Conservation (phyloP, 1,284 basidiomycete genomes). For the Thecaphora thlaspeos region DNA sequence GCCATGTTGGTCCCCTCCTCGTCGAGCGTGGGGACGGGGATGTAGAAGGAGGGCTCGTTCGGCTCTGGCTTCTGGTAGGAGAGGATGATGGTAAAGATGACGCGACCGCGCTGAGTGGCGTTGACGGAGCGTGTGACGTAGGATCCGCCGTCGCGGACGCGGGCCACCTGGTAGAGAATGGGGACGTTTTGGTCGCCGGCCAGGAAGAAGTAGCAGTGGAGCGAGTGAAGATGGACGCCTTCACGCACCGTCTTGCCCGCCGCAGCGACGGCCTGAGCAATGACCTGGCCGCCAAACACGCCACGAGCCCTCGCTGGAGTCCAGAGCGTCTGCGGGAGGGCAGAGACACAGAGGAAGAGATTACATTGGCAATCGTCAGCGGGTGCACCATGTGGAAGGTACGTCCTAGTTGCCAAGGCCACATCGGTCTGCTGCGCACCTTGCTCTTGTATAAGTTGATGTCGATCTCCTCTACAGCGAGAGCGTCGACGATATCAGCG, state of each 20-base stretch:
- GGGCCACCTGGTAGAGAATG: constrained; percentile 48
- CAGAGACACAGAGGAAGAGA: neutral
- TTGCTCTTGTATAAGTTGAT: constrained; percentile 40
- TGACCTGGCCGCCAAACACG: constrained; percentile 55
- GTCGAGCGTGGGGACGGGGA: constrained; percentile 38
- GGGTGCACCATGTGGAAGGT: too few species aligned
- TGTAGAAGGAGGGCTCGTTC: constrained; percentile 43
- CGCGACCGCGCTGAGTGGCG: constrained; percentile 40
- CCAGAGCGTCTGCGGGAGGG: constrained; percentile 34
- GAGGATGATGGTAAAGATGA: constrained; percentile 47
- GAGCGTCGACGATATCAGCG: constrained; percentile 34
- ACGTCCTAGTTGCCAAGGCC: too few species aligned
- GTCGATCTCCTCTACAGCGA: constrained; percentile 49
- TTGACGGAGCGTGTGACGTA: constrained; percentile 52
- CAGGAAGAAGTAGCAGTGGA: constrained; percentile 52
- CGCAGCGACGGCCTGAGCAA: constrained; percentile 48
- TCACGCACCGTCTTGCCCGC: constrained; percentile 42
- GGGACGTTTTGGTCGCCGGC: constrained; percentile 38
- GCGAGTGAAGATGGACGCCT: constrained; percentile 38
- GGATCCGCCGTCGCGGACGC: constrained; percentile 52
- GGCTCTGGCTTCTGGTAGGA: constrained; percentile 54
- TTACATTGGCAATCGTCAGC: neutral
- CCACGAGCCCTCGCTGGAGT: constrained; percentile 47
- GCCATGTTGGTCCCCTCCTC: constrained; percentile 7
- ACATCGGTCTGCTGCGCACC: too few species aligned